A percentile compares a stretch with the other conserved stretches of the same genome.
These are phyloP conservation scores for Eucalyptus erythrocorys DNA, from an alignment of 345 rosid genomes.

Conservation along the genomic window DNA sequence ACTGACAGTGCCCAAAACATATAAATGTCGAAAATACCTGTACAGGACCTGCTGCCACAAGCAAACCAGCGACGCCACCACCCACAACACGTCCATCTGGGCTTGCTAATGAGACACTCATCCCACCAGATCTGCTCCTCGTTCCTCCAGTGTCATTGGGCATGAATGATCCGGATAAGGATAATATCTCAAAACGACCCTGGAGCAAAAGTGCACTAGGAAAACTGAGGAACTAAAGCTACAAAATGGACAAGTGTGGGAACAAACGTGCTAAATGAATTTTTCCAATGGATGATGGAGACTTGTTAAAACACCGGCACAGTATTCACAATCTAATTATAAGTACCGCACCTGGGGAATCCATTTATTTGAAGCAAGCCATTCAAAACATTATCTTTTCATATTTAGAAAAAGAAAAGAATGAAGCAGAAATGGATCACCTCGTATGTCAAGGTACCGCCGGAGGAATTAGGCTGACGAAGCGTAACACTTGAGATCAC, in stretches of 20 bases:
- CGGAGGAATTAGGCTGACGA: constrained; percentile 98
- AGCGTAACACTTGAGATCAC: constrained; percentile 89
- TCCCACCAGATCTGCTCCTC: constrained; percentile 90
- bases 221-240: neutral
- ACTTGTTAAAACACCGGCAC: neutral
- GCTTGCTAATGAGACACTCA: constrained; percentile 89
- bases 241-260: neutral
- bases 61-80: constrained; percentile 87
- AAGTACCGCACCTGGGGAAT: neutral
- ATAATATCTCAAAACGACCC: constrained; percentile 97
- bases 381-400: neutral
- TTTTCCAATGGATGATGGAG: neutral
- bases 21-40: constrained; percentile 32
- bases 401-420: neutral
- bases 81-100: constrained; percentile 97
- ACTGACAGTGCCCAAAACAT: neutral
- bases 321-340: neutral
- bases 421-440: constrained; percentile 12
- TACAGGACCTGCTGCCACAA: constrained; percentile 88
- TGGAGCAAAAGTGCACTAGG: constrained; percentile 8
- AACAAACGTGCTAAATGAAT: neutral
- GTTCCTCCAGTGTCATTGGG: constrained; percentile 78
- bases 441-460: constrained; percentile 98
- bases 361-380: neutral
- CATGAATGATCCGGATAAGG: constrained; percentile 97